Conservation (phyloP, 1,284 basidiomycete genomes). For the Cryptococcus floricola region DNA sequence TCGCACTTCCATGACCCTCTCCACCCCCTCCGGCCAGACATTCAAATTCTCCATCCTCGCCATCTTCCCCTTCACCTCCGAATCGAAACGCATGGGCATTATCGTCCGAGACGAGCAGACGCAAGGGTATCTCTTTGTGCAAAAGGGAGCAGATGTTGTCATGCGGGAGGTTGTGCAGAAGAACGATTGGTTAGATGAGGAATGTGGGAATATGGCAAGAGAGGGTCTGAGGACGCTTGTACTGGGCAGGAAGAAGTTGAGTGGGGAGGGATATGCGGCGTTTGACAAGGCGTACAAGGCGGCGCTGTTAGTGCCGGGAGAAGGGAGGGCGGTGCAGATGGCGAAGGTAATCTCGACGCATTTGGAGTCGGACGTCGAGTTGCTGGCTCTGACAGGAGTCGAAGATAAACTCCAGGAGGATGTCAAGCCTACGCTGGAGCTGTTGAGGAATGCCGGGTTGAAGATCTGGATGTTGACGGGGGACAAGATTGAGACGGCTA, state of each 20-base stretch:
- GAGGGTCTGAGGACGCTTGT: slow-evolving; percentile 94
- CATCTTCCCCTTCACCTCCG: slow-evolving; percentile 96
- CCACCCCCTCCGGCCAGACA: slow-evolving; percentile 60
- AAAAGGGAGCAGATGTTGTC: slow-evolving; percentile 97
- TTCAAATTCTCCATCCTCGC: slow-evolving; percentile 82
- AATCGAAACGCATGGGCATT: slow-evolving; percentile 99
- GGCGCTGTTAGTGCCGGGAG: slow-evolving; percentile 67
- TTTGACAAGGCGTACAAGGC: slow-evolving; percentile 74
- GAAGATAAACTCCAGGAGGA: slow-evolving; percentile 99
- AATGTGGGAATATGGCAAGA: slow-evolving; percentile 96
- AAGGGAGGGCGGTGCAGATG: slow-evolving; percentile 79
- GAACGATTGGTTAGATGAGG: slow-evolving; percentile 99
- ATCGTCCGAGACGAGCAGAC: slow-evolving; percentile 74
- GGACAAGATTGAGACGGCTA: slow-evolving; percentile 98
- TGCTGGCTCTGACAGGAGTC: slow-evolving; percentile 92
- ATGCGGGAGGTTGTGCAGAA: slow-evolving; percentile 92
- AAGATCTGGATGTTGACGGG: slow-evolving; percentile 99
- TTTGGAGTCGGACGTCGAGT: slow-evolving; percentile 83
- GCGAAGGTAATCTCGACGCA: slow-evolving; percentile 66
- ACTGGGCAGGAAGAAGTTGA: slow-evolving; percentile 75
- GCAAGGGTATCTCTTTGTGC: slow-evolving; percentile 81
- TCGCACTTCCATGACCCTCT: slow-evolving; percentile 77
- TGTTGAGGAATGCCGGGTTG: slow-evolving; percentile 91
- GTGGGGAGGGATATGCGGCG: slow-evolving; percentile 62
- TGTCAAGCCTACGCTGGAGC: slow-evolving; percentile 87